These are phyloP conservation scores for Beauveria sp. DNA, from an alignment of 2,329 filamentous ascomycete genomes.

Conservation along the genomic window DNA sequence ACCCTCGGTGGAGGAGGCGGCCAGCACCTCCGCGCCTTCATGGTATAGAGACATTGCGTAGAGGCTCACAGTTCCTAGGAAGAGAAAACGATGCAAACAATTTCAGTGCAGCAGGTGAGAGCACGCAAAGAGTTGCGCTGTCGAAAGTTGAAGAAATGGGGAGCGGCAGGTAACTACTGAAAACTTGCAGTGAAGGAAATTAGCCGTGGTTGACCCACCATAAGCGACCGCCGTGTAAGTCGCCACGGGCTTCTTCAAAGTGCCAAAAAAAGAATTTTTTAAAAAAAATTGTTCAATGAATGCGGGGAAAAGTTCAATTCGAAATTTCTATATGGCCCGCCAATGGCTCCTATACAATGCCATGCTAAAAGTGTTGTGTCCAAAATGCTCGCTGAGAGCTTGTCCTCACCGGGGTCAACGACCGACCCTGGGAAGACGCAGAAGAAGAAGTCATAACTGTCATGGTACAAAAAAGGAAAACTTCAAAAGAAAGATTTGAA, in stretches of 20 bases:
- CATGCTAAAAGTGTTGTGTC: slow-evolving; percentile 4
- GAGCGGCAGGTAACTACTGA: not conserved
- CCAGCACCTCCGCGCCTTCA: slow-evolving; percentile 72
- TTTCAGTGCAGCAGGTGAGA: not conserved
- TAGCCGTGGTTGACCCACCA: slow-evolving; percentile 12
- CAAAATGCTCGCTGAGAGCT: slow-evolving; percentile 9
- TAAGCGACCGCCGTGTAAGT: slow-evolving; percentile 18
- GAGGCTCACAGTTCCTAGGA: not conserved
- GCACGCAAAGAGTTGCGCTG: not conserved
- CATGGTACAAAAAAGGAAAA: not conserved
- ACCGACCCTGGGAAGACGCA: not conserved
- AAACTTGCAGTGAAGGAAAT: slow-evolving; percentile 1
- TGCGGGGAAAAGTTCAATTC: slow-evolving; percentile 1
- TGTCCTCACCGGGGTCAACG: not conserved
- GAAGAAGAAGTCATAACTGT: slow-evolving; percentile 10
- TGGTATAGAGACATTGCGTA: slow-evolving; percentile 83
- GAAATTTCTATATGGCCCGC: slow-evolving; percentile 1
- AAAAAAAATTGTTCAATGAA: not conserved
- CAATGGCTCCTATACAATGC: slow-evolving; percentile 5
- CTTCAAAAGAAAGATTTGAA: not conserved
- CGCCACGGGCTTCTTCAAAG: not conserved
- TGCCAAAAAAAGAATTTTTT: not conserved
- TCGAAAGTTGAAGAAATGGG: not conserved
- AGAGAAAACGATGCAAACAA: not conserved
- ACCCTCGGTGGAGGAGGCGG: slow-evolving; percentile 44